A percentile compares a stretch with the other conserved stretches of the same genome.
These are phyloP conservation scores for Pezicula rhizophila DNA, from an alignment of 2,329 filamentous ascomycete species.

Conservation along the genomic window DNA sequence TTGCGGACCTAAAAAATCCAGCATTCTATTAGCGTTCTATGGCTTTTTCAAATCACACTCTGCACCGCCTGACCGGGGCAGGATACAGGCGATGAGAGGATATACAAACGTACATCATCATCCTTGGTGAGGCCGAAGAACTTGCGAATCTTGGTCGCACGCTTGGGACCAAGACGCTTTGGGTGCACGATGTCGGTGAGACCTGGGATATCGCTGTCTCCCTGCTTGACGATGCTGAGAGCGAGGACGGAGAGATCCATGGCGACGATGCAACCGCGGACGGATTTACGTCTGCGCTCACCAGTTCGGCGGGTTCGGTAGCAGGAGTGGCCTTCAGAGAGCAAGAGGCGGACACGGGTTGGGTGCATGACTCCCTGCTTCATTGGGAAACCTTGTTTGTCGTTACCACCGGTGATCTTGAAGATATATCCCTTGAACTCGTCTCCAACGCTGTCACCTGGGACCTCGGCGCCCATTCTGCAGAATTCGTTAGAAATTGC, in stretches of 20 bases:
- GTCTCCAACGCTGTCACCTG: slow-evolving; percentile 91
- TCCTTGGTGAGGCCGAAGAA: slow-evolving; percentile 99
- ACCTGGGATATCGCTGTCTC: slow-evolving; percentile 87
- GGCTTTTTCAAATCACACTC: slow-evolving; percentile 47
- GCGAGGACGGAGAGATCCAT: slow-evolving; percentile 93
- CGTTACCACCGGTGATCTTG: slow-evolving; percentile 99
- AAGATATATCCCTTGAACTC: slow-evolving; percentile 99
- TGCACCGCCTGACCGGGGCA: slow-evolving; percentile 29
- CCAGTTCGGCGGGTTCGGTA: slow-evolving; percentile 96
- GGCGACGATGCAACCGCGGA: slow-evolving; percentile 97
- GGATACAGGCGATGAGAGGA: slow-evolving; percentile 65
- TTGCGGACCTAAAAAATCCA: slow-evolving; percentile 74
- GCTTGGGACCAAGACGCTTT: slow-evolving; percentile 99
- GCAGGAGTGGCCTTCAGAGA: slow-evolving; percentile 96
- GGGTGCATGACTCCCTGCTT: slow-evolving; percentile 99
- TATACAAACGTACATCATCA: slow-evolving; percentile 89
- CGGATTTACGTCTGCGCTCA: slow-evolving; percentile 99
- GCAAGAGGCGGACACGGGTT: slow-evolving; percentile 95
- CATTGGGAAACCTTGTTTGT: slow-evolving; percentile 99
- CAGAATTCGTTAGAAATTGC: slow-evolving; percentile 18
- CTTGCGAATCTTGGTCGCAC: slow-evolving; percentile 98
- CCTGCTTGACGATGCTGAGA: slow-evolving; percentile 96
- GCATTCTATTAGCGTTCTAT: slow-evolving; percentile 21
- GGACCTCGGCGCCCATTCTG: slow-evolving; percentile 84
- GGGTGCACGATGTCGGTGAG: slow-evolving; percentile 97